Conservation (phyloP, 2,329 filamentous ascomycete genomes). For the Arthroderma sp. region DNA sequence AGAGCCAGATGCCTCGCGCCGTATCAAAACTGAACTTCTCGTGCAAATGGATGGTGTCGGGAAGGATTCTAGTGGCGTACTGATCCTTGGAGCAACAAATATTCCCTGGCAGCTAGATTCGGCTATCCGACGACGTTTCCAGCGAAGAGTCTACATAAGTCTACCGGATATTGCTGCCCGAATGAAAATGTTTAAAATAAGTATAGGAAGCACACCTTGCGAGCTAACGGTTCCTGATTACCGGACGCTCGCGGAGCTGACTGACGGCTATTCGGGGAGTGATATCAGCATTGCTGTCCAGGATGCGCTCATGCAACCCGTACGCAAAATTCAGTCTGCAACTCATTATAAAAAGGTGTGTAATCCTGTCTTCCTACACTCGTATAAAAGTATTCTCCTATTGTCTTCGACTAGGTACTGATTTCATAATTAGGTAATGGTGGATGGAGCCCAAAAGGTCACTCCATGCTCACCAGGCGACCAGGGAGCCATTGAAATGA, state of each 20-base stretch:
- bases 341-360: constrained; percentile 91
- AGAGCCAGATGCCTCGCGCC: constrained; percentile 90
- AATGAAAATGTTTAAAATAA: constrained; percentile 90
- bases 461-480: constrained; percentile 95
- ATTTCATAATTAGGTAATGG: constrained; percentile 46
- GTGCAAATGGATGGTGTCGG: constrained; percentile 99
- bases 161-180: constrained; percentile 77
- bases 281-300: constrained; percentile 96
- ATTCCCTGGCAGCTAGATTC: constrained; percentile 98
- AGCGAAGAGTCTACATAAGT: constrained; percentile 88
- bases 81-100: constrained; percentile 93
- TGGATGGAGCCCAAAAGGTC: constrained; percentile 47
- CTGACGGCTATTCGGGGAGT: constrained; percentile 88
- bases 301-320: constrained; percentile 92
- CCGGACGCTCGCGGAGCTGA: constrained; percentile 63
- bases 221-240: constrained; percentile 68
- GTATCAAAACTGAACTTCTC: constrained; percentile 96
- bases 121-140: constrained; percentile 90
- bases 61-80: constrained; percentile 82
- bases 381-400: background rate
- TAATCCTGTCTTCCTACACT: background rate
- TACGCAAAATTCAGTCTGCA: constrained; percentile 90
- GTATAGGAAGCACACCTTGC: constrained; percentile 85
- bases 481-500: constrained; percentile 76
- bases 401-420: background rate